phyloP scores from a whole-genome alignment of 352 stramenopile genomes.

The Globisporangium solare region DNA sequence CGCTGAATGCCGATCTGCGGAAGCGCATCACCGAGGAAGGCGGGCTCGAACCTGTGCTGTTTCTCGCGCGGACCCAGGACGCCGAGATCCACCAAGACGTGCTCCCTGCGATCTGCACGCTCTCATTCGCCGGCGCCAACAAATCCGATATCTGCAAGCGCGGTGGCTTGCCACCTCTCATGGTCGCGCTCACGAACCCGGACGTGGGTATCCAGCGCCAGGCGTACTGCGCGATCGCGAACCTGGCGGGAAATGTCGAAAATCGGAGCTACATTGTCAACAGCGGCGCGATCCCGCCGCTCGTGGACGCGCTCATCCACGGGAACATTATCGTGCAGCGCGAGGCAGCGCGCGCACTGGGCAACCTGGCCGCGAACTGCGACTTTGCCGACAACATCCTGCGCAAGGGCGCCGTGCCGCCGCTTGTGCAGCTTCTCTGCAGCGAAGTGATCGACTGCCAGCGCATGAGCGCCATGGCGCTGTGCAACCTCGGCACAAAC shows the following conservation, averaged over 20 bases:
- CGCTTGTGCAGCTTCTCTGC: constrained; percentile 85
- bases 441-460: constrained; percentile 91
- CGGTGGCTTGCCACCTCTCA: constrained; percentile 88
- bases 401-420: constrained; percentile 73
- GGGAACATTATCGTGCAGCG: constrained; percentile 83
- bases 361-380: constrained; percentile 94
- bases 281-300: constrained; percentile 78
- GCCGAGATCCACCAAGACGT: constrained; percentile 90
- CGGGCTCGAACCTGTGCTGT: constrained; percentile 95
- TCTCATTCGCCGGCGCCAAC: constrained; percentile 91
- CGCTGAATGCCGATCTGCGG: constrained; percentile 92
- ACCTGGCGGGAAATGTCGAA: constrained; percentile 92
- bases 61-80: constrained; percentile 91
- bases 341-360: constrained; percentile 90
- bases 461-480: constrained; percentile 93
- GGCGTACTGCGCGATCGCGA: constrained; percentile 93
- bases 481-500: constrained; percentile 94
- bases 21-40: constrained; percentile 94
- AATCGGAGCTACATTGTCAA: constrained; percentile 92
- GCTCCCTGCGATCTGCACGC: constrained; percentile 88
- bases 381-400: constrained; percentile 93
- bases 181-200: constrained; percentile 63
- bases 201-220: constrained; percentile 87
- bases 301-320: constrained; percentile 80
- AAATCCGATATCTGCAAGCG: constrained; percentile 94